Conservation (phyloP, 495 filamentous ascomycete species). For the Amphirosellinia nigrospora region DNA sequence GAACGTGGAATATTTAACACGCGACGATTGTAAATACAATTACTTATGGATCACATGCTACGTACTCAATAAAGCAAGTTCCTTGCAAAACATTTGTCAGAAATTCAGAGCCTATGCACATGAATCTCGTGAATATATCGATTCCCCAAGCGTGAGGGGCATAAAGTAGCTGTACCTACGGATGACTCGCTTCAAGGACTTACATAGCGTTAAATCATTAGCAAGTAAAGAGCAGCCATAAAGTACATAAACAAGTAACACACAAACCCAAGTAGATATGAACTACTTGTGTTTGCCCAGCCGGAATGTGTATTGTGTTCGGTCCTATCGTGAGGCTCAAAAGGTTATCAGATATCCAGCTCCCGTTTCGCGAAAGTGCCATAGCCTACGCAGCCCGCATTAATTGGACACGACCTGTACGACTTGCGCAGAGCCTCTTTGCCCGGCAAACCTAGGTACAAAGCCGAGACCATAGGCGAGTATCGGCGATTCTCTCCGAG, state of each 20-base stretch:
- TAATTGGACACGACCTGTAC: background rate
- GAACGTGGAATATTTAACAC: too few relatives aligned
- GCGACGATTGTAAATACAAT: too few relatives aligned
- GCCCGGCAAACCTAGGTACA: background rate
- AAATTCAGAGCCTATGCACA: too few relatives aligned
- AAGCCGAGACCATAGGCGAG: background rate
- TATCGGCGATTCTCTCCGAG: constrained; percentile 15
- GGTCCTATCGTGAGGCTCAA: background rate
- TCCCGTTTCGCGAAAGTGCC: background rate
- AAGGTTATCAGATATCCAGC: background rate
- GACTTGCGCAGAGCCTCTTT: constrained; percentile 11
- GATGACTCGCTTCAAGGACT: background rate
- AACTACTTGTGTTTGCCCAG: background rate
- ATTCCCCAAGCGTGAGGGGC: background rate
- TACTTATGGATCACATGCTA: too few relatives aligned
- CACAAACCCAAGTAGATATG: background rate
- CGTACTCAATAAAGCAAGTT: background rate
- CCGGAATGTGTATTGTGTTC: background rate
- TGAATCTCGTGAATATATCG: background rate
- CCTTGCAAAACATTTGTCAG: background rate
- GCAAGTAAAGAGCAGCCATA: background rate
- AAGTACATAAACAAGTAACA: background rate
- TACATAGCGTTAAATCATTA: background rate
- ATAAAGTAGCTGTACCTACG: background rate
- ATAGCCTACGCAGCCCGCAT: background rate